Conservation (phyloP, 2,329 filamentous ascomycete genomes). For the Alternaria panax region DNA sequence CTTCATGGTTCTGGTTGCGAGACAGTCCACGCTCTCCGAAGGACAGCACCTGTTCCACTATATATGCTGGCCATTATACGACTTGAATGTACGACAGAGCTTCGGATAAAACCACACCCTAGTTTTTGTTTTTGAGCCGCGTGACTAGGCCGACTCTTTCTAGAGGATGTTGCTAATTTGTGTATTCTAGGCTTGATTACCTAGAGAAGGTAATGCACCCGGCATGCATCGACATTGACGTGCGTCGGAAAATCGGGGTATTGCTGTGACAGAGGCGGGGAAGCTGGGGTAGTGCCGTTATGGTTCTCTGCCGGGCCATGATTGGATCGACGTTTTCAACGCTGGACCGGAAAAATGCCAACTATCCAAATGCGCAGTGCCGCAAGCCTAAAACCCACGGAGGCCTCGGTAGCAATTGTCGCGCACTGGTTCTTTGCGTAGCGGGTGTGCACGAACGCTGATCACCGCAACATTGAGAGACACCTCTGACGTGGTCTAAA, state of each 20-base stretch:
- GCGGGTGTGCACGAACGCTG: background rate
- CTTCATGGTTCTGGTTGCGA: constrained; percentile 23
- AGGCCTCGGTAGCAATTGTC: background rate
- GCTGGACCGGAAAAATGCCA: background rate
- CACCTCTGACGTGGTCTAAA: background rate
- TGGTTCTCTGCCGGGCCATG: background rate
- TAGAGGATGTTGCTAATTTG: background rate
- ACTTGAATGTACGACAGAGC: background rate
- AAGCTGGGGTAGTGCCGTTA: constrained; percentile 13
- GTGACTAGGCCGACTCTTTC: background rate
- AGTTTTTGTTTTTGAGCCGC: background rate
- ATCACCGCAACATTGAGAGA: background rate
- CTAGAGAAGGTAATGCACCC: constrained; percentile 1
- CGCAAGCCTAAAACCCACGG: background rate
- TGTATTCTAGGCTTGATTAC: background rate
- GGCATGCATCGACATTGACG: constrained; percentile 4
- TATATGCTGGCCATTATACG: background rate
- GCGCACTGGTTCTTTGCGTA: background rate
- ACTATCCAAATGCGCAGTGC: background rate
- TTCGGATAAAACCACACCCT: background rate
- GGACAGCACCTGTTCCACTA: background rate
- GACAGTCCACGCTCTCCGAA: background rate
- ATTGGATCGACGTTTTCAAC: background rate
- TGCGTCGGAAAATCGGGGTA: constrained; percentile 29
- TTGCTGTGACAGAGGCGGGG: constrained; percentile 18